These are phyloP conservation scores for Hanseniaspora jakobsenii DNA, from an alignment of 805 yeast species.

Conservation along the genomic window DNA sequence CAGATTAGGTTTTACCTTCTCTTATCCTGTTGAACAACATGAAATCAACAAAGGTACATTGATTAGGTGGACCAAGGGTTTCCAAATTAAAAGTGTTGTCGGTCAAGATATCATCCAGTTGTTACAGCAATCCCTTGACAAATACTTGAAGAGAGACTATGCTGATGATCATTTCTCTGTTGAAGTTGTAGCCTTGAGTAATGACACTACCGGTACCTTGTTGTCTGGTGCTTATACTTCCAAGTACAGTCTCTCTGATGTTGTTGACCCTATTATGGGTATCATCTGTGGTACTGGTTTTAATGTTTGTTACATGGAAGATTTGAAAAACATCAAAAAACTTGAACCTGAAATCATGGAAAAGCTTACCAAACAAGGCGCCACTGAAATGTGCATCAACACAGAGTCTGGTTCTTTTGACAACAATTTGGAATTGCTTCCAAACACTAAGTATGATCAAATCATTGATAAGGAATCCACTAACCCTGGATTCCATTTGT, in stretches of 20 bases:
- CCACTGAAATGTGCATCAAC: conserved; percentile 71
- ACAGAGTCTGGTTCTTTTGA: conserved; percentile 99
- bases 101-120: conserved; percentile 69
- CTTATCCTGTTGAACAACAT: conserved; percentile 84
- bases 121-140: conserved; percentile 59
- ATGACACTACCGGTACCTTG: conserved; percentile 92
- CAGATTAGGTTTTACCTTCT: conserved; percentile 84
- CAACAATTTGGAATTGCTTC: conserved; percentile 62
- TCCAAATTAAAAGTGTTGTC: conserved; percentile 71
- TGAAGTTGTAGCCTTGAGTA: conserved; percentile 74
- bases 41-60: conserved; percentile 67
- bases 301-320: conserved; percentile 86
- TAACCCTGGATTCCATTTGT: conserved; percentile 78
- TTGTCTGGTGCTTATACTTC: conserved; percentile 77
- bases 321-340: conserved; percentile 60
- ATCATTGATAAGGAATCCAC: conserved; percentile 61
- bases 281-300: conserved; percentile 96
- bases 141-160: conserved; percentile 20
- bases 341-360: conserved; percentile 39
- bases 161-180: conserved; percentile 40
- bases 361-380: conserved; percentile 33
- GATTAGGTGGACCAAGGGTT: conserved; percentile 95
- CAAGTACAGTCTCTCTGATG: conserved; percentile 36
- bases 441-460: conserved; percentile 65
- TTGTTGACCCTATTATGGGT: conserved; percentile 71